phyloP scores from a whole-genome alignment of 257 asterid genomes.

The Cordia subcordata region DNA sequence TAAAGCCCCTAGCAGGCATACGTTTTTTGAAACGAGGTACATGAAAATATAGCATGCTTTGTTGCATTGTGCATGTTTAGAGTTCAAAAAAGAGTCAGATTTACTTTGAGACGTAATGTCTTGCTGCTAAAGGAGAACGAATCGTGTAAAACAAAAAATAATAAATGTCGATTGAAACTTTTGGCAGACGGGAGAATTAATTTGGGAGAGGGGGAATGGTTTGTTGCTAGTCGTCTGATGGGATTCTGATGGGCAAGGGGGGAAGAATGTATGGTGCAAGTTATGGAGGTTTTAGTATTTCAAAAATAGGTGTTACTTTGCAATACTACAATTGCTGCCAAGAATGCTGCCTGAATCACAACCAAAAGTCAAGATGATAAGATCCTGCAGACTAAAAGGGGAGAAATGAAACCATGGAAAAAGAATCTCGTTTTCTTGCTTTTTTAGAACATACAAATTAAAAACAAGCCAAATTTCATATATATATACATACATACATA shows the following conservation, averaged over 20 bases:
- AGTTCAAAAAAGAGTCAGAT: no score
- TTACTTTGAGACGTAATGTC: no score
- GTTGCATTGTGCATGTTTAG: no score
- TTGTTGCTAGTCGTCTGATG: constrained; percentile 2
- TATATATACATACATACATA: no score
- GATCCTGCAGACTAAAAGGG: constrained; percentile 27
- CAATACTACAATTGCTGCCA: constrained; percentile 16
- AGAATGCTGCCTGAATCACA: constrained; percentile 21
- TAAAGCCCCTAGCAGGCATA: no score
- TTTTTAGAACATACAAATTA: not conserved
- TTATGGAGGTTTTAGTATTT: constrained; percentile 25
- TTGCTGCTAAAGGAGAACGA: not conserved
- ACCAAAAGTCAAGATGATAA: constrained; percentile 36
- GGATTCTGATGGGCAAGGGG: constrained; percentile 12
- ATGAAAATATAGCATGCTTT: no score
- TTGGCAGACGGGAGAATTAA: not conserved
- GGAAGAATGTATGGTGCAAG: constrained; percentile 41
- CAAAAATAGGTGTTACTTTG: constrained; percentile 17
- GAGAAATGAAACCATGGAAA: constrained; percentile 13
- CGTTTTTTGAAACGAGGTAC: no score
- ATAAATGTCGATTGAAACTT: constrained; percentile 3
- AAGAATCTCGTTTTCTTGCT: constrained; percentile 10
- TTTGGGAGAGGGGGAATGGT: not conserved
- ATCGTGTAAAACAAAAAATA: not conserved
- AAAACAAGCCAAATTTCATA: no score